Conservation (phyloP, 345 rosid species). For the Boechera divaricarpa region DNA sequence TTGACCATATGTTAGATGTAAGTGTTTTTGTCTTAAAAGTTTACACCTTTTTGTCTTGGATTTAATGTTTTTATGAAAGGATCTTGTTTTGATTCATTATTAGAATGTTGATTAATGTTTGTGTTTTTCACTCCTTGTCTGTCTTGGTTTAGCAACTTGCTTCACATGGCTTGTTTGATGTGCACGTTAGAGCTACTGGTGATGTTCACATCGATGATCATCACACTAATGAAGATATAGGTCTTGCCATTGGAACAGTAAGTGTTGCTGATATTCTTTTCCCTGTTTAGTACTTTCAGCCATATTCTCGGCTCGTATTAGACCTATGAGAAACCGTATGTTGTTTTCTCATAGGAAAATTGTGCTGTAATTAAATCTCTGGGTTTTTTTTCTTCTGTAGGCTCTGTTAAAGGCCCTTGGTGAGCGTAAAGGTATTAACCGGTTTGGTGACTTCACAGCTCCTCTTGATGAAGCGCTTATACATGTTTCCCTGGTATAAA, state of each 20-base stretch:
- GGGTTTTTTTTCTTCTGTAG: constrained; percentile 48
- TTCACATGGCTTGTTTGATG: constrained; percentile 91
- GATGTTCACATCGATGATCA: constrained; percentile 95
- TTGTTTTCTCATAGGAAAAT: not conserved
- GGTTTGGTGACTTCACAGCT: constrained; percentile 87
- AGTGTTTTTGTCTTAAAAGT: constrained; percentile 5
- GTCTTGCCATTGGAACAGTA: constrained; percentile 95
- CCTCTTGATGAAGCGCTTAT: constrained; percentile 88
- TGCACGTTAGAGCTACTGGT: constrained; percentile 88
- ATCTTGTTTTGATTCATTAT: not conserved
- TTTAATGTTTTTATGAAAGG: not conserved
- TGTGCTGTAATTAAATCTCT: constrained; percentile 1
- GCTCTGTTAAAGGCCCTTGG: constrained; percentile 86
- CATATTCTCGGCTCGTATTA: not conserved
- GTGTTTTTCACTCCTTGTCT: constrained; percentile 3
- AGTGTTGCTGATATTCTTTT: not conserved
- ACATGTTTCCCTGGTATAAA: constrained; percentile 76
- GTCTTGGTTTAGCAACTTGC: constrained; percentile 75
- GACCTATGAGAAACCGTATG: not conserved
- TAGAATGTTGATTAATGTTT: not conserved
- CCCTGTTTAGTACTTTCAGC: not conserved
- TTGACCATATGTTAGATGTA: constrained; percentile 95
- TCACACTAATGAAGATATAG: constrained; percentile 91
- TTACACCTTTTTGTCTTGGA: not conserved
- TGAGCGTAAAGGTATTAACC: constrained; percentile 80